These are phyloP conservation scores for Colletotrichum endophyticum DNA, from an alignment of 2,329 filamentous ascomycete species.

Conservation along the genomic window DNA sequence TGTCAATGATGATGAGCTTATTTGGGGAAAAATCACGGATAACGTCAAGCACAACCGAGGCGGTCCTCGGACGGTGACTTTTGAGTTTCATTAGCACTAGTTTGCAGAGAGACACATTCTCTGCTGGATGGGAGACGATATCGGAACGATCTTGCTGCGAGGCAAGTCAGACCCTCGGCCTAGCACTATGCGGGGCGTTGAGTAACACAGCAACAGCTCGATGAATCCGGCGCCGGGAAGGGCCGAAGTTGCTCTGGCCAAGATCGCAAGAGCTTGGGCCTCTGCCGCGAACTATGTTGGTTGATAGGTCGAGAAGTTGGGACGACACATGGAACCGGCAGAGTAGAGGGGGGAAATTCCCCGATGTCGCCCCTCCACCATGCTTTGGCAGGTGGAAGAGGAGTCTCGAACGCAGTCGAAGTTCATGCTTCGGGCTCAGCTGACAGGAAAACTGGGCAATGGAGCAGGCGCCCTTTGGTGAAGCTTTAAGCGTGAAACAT, in stretches of 20 bases:
- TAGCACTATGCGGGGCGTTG: background rate
- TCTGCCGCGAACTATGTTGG: background rate
- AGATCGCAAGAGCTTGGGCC: background rate
- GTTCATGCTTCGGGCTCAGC: background rate
- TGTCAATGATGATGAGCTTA: slow-evolving; percentile 20
- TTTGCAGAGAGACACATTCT: background rate
- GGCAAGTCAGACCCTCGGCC: background rate
- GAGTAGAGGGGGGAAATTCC: background rate
- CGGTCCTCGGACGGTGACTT: background rate
- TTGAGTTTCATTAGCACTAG: background rate
- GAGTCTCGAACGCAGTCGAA: background rate
- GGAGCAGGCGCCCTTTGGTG: background rate
- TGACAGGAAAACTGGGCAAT: background rate
- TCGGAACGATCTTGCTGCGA: background rate
- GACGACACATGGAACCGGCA: background rate
- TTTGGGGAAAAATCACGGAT: slow-evolving; percentile 17
- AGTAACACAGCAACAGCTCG: background rate
- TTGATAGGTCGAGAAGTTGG: background rate
- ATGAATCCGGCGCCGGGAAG: background rate
- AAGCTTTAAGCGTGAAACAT: slow-evolving; percentile 12
- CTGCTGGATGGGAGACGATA: background rate
- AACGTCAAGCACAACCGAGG: background rate
- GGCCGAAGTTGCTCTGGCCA: background rate
- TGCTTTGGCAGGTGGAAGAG: background rate
- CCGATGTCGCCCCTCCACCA: background rate